Base-by-base conservation (phyloP, 2,329 filamentous ascomycete genomes). In the Ceratocystis papillata region DNA sequence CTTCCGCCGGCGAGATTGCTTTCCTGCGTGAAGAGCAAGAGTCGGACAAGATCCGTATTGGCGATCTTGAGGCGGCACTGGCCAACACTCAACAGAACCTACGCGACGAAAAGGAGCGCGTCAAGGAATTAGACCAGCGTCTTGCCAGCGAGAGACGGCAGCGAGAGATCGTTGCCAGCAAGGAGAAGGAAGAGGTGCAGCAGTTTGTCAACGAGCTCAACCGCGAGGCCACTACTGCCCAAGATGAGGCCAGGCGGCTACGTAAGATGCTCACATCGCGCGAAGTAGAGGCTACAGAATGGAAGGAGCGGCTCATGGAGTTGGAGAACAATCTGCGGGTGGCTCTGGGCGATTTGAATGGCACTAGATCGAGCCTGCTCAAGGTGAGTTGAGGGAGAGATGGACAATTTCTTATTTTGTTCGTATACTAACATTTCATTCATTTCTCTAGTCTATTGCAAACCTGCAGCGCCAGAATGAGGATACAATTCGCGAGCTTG, bases 1-100 rank as follows among this genome's bases (percentile, higher is more conserved):
- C 90, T 4, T 87, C 88, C 66, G 93, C 96, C 71, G 87, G 87
- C 67, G 94, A 99, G 75, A 95, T 97, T 75, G 87, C 89, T 0
- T 99, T 99, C 81, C 76, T 99, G 63, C 87, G 94, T 1, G 94
- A 99, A 73, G 94, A 99, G 77, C 94, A 99, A 75, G 94, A 99
- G 76, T 85, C 84, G 20, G 94, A 99, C 79, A 99, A 99, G 81
- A 96, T 99, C 74, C 92, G 91, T 76, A 97, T 99, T 72, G 90
- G 93, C 46, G 91, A 97, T 72, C 80, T 97, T 6, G 92, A 97
- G 73, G 89, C 90, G 7, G 85, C 87, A 15, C 78, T 96, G 46
- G 88, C 89, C 71, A 87, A 85, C 66, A 83, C 86, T n/a, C 88
- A 95, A 73, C 85, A 90, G 72, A 84, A 79, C 62, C 78, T 96